Conservation (phyloP, 2,329 filamentous ascomycete genomes). For the Myriosclerotinia scirpicola region DNA sequence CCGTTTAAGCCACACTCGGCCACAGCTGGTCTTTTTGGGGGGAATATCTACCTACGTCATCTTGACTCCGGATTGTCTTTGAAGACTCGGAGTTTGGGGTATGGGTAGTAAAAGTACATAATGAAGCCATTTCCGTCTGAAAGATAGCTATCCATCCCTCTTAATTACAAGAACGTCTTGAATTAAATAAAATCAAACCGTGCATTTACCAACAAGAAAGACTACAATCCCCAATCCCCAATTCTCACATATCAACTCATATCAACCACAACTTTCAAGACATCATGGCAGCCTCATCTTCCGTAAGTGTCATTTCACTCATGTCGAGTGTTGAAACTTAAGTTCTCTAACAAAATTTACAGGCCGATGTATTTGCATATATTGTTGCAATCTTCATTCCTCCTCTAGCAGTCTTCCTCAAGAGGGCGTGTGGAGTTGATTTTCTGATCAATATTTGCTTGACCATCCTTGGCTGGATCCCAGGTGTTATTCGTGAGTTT, state of each 20-base stretch:
- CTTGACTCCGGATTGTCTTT: not conserved
- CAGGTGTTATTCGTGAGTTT: constrained; percentile 38
- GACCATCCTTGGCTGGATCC: constrained; percentile 42
- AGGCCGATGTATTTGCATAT: constrained; percentile 37
- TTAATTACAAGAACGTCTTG: not conserved
- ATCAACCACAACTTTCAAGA: not conserved
- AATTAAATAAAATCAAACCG: not conserved
- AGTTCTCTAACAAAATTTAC: not conserved
- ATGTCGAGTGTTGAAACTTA: not conserved
- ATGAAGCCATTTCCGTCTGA: not conserved
- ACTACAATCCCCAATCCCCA: not conserved
- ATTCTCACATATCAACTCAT: not conserved
- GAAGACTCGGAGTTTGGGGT: not conserved
- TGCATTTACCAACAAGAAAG: not conserved
- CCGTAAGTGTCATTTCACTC: not conserved
- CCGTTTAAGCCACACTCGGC: not conserved
- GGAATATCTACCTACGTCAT: not conserved
- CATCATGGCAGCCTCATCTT: constrained; percentile 22
- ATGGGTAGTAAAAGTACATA: constrained; percentile 11
- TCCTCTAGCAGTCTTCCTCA: constrained; percentile 41
- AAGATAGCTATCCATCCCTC: not conserved
- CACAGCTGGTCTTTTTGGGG: not conserved
- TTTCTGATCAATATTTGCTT: constrained; percentile 46
- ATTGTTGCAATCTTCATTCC: constrained; percentile 38
- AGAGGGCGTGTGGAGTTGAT: constrained; percentile 43